Evolutionary conservation across 352 stramenopile species (phyloP).

Genomic region (Pythium plurisporium): DNA sequence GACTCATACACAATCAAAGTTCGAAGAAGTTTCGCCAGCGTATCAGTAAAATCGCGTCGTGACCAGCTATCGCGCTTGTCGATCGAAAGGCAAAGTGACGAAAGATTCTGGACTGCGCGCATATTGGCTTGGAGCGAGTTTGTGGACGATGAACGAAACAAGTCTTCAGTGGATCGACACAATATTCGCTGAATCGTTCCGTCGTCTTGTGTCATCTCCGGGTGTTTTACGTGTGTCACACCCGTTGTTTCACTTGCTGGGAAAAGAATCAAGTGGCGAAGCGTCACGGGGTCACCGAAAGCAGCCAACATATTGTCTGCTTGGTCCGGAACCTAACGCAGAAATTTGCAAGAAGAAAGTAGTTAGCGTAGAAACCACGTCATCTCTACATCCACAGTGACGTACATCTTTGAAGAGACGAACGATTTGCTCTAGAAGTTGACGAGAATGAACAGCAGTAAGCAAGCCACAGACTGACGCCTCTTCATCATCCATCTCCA

Average conservation of each 20-base stretch:
- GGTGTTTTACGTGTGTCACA: not conserved
- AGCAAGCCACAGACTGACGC: slow-evolving; percentile 53
- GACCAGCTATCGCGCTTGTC: slow-evolving; percentile 21
- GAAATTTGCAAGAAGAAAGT: too few relatives aligned
- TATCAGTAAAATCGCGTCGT: not conserved
- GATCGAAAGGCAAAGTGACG: slow-evolving; percentile 47
- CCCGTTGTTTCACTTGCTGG: slow-evolving; percentile 6
- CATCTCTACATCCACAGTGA: not conserved
- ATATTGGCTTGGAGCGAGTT: slow-evolving; percentile 56
- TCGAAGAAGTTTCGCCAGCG: slow-evolving; percentile 19
- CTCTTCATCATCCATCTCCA: slow-evolving; percentile 69
- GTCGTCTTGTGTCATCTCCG: slow-evolving; percentile 14
- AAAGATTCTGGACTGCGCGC: slow-evolving; percentile 43
- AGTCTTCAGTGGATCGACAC: slow-evolving; percentile 37
- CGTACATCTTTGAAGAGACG: slow-evolving; percentile 46
- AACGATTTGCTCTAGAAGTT: slow-evolving; percentile 64
- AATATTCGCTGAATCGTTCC: slow-evolving; percentile 66
- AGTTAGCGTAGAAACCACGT: too few relatives aligned
- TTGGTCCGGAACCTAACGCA: slow-evolving; percentile 26
- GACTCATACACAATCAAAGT: slow-evolving; percentile 26
- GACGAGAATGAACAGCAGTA: slow-evolving; percentile 54
- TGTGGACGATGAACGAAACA: slow-evolving; percentile 31
- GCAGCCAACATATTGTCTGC: slow-evolving; percentile 43
- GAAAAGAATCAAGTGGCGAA: slow-evolving; percentile 71
- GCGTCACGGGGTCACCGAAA: slow-evolving; percentile 53